A percentile compares a stretch with the other conserved stretches of the same genome.
These are phyloP conservation scores for Paracorniculantispora psalliotae DNA, from an alignment of 2,329 filamentous ascomycete genomes.

Conservation along the genomic window DNA sequence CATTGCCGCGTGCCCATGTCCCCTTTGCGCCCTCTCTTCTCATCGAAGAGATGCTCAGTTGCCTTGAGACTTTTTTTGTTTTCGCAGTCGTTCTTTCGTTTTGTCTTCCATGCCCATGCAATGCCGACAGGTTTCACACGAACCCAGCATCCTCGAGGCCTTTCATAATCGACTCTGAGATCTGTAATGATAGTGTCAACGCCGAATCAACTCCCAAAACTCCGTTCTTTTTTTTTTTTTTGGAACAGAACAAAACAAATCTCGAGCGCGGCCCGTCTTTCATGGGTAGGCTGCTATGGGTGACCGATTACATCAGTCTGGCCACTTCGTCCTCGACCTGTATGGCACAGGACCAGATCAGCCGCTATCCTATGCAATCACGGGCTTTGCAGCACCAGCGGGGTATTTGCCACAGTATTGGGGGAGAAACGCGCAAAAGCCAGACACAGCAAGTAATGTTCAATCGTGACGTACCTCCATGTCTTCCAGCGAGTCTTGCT, in stretches of 20 bases:
- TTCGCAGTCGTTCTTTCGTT: background rate
- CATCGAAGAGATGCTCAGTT: conserved; percentile 31
- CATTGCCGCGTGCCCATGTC: conserved; percentile 16
- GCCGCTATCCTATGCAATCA: background rate
- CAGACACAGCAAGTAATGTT: conserved; percentile 2
- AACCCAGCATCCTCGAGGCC: conserved; percentile 37
- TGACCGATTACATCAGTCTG: conserved; percentile 68
- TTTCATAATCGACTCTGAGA: conserved; percentile 30
- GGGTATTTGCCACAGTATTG: background rate
- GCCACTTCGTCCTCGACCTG: conserved; percentile 88
- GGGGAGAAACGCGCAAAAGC: background rate
- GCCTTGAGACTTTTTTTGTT: conserved; percentile 22
- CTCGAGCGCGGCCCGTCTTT: background rate
- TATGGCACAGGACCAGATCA: conserved; percentile 42
- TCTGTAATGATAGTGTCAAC: conserved; percentile 23
- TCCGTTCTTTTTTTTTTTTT: background rate
- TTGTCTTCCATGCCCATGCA: background rate
- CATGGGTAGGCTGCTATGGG: background rate
- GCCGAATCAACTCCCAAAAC: conserved; percentile 12
- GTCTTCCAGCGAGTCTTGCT: conserved; percentile 96
- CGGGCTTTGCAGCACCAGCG: background rate
- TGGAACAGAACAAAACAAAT: conserved; percentile 13
- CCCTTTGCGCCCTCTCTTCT: conserved; percentile 28
- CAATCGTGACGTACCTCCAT: conserved; percentile 83
- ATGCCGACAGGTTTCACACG: conserved; percentile 26